A percentile compares a stretch with the other conserved stretches of the same genome.
Conservation (phyloP, 495 filamentous ascomycete genomes). For the Penicilliopsis zonata region DNA sequence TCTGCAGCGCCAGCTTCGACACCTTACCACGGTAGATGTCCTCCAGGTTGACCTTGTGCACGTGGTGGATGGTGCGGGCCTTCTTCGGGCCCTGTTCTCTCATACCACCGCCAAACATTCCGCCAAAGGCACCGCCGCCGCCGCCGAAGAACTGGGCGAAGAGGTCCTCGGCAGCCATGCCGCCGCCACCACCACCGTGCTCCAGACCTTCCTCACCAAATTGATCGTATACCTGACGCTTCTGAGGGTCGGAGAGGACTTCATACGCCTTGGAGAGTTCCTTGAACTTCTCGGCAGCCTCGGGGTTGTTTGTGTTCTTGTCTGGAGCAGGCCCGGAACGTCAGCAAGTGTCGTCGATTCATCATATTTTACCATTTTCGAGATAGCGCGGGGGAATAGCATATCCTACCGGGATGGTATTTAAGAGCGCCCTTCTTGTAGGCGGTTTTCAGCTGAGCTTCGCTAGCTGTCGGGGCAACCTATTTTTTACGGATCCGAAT, state of each 20-base stretch:
- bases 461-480: slow-evolving; percentile 61
- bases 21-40: slow-evolving; percentile 98
- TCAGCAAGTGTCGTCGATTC: slow-evolving; percentile 1
- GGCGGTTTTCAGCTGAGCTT: slow-evolving; percentile 74
- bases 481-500: too few relatives aligned
- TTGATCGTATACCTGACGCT: slow-evolving; percentile 86
- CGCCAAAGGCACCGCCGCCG: slow-evolving; percentile 67
- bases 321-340: slow-evolving; percentile 38
- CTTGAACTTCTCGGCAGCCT: slow-evolving; percentile 95
- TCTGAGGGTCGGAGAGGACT: slow-evolving; percentile 80
- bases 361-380: background rate
- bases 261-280: slow-evolving; percentile 94
- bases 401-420: slow-evolving; percentile 69
- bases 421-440: slow-evolving; percentile 87
- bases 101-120: slow-evolving; percentile 79
- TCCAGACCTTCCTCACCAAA: slow-evolving; percentile 95
- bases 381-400: background rate
- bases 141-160: slow-evolving; percentile 98
- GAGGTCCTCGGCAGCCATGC: slow-evolving; percentile 94
- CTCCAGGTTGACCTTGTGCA: slow-evolving; percentile 94
- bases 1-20: slow-evolving; percentile 93
- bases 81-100: slow-evolving; percentile 79
- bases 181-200: slow-evolving; percentile 65
- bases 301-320: slow-evolving; percentile 91
- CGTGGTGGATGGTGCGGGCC: slow-evolving; percentile 91